Base-by-base conservation (phyloP, 2,329 filamentous ascomycete species). In the Xylaria hypoxylon region DNA sequence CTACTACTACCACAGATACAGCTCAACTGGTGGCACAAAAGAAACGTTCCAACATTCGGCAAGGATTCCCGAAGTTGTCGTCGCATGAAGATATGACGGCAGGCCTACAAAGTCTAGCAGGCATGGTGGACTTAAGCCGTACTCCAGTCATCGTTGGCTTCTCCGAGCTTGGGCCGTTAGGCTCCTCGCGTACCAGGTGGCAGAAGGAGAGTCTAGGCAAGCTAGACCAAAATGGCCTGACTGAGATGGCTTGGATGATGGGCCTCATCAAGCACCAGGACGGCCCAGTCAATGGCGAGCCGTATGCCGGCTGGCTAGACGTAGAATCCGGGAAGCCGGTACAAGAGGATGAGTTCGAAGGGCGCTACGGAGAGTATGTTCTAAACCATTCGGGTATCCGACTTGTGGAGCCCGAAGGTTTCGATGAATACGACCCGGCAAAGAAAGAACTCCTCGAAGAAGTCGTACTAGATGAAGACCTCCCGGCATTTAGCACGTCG, bases 201-300 rank as follows among this genome's bases (percentile, higher is more conserved):
- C 95, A 99, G 84, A 99, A 98, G 94, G 96, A 99, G 80, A 94
- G 95, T 1, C 90, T 93, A 72, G 96, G 96, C 78, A 88, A 97
- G 77, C 98, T 99, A 83, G 98, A 94, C 10, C 89, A 98, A 13
- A 95, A 99, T 80, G 96, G 96, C 35, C 97, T 95, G 75, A 91
- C 98, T 65, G 96, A 99, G 82, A 99, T 99, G 96, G 94, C 96
- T 31, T 99, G 96, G 96, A 93, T 99, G 80, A 99, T 98, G 95
- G 96, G 96, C 77, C 89, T 98, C 65, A 97, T 99, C 84, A 97
- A 95, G 86, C 97, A 99, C 80, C 92, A 97, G 85, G 97, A 98
- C 74, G 96, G 95, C n/a, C 89, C 90, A 26, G 88, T 98, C 79
- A 98, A 98, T 84, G 96, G 95, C 79, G 92, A 97, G 83, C 92